Evolutionary conservation across 2,329 filamentous ascomycete species (phyloP), one percentile per base, ranked within the genome.

Genomic region (Esteya vermicola): DNA sequence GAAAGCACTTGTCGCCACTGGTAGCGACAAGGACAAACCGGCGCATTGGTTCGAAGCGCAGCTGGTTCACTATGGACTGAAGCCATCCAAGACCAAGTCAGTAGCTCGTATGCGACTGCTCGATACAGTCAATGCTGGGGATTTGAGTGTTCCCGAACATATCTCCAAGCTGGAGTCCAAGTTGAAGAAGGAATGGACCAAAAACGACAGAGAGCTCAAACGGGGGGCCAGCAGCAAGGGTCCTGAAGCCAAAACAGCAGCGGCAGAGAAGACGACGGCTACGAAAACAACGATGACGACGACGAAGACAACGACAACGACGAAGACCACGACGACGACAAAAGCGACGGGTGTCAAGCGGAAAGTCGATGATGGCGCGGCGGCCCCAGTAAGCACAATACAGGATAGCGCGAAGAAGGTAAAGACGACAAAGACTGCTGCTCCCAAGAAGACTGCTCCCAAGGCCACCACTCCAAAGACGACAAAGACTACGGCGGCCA

Each of bases 1-100:
- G 5, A 57, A 61, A 43, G 52, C 58, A 3, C 58, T 65, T 36
- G 66, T 70, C 45, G 61, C 65, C 39, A 4, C 23, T 33, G 45
- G 52, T 6, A 58, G 58, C 30, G 57, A 46, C 28, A 55, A 57
- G 21, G 70, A 77, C 48, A 64, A 64, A 33, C 65, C 72, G 1
- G 72, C 62, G 1, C 71, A 78, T 46, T 80, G 68, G 68, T 79
- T 74, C 43, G 66, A 74, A 45, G 72, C 75, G 0, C 73, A 80
- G 45, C 61, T 78, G 10, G 54, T 75, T 4, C 75, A 80, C 54
- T 79, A 78, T 54, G 74, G 71, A 1, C 59, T 80, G 0, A 60
- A 58, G 7, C 62, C 64, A 0, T 72, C 70, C 16, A 74, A 72
- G 49, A 63, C 64, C 33, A 78, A 78, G 54, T 64, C 69, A 19